Evolutionary conservation across 805 yeast species (phyloP).

Genomic region (Barnettozyma siamensis): DNA sequence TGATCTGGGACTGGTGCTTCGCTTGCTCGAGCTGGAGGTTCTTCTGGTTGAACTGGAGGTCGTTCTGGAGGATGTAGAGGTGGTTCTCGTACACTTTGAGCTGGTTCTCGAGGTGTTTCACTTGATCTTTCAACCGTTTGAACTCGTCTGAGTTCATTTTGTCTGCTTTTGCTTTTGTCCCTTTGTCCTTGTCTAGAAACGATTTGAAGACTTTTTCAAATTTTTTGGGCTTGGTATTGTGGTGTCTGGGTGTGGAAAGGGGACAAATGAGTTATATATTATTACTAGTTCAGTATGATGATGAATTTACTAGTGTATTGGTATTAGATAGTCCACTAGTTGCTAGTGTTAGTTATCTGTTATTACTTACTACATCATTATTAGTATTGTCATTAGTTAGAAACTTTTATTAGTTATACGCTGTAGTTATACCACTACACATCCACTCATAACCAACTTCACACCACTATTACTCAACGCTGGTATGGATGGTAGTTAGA

Average conservation of each 20-base stretch:
- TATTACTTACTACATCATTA: too few relatives aligned
- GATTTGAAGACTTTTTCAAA: not conserved
- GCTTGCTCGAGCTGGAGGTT: conserved; percentile 21
- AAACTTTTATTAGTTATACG: too few relatives aligned
- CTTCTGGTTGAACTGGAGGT: conserved; percentile 21
- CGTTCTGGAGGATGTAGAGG: conserved; percentile 20
- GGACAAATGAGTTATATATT: too few relatives aligned
- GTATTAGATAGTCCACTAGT: too few relatives aligned
- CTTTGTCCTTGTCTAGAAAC: not conserved
- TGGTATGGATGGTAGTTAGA: conserved; percentile 5
- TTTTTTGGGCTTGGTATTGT: too few relatives aligned
- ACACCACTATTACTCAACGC: not conserved
- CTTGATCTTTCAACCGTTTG: conserved; percentile 20
- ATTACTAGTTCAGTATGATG: too few relatives aligned
- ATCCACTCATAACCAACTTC: too few relatives aligned
- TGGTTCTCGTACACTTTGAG: conserved; percentile 22
- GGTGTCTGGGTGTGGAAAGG: too few relatives aligned
- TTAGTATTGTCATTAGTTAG: too few relatives aligned
- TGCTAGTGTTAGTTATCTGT: too few relatives aligned
- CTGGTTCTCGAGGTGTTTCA: conserved; percentile 21
- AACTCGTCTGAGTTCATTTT: conserved; percentile 16
- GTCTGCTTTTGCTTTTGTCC: not conserved
- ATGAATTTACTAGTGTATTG: too few relatives aligned
- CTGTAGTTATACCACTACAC: too few relatives aligned
- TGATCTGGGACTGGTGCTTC: conserved; percentile 22